Evolutionary conservation across 2,329 filamentous ascomycete genomes (phyloP).

Genomic region (Drechslera avenae): DNA sequence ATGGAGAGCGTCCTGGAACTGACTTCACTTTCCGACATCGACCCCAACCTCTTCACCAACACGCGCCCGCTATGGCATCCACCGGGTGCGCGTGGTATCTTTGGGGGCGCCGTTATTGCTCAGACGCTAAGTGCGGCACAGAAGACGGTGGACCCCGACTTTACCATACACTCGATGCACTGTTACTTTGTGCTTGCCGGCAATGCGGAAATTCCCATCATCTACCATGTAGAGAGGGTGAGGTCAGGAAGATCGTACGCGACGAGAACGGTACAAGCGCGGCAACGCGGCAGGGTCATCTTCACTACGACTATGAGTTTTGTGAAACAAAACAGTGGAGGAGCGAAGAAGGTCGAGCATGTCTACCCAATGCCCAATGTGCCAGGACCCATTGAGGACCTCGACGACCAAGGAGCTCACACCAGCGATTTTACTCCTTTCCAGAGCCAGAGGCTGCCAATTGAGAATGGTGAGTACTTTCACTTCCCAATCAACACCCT

Average conservation of each 20-base stretch:
- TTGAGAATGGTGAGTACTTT: conserved; percentile 56
- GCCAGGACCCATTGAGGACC: conserved; percentile 51
- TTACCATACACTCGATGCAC: conserved; percentile 93
- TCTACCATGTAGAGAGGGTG: conserved; percentile 94
- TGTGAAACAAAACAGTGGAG: conserved; percentile 67
- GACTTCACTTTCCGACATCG: conserved; percentile 76
- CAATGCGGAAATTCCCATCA: conserved; percentile 79
- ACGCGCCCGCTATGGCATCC: conserved; percentile 91
- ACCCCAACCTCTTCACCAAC: conserved; percentile 92
- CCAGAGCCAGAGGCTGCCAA: conserved; percentile 61
- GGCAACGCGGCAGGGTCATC: conserved; percentile 85
- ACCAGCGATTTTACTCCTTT: conserved; percentile 57
- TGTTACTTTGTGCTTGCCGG: conserved; percentile 98
- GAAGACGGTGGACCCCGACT: conserved; percentile 78
- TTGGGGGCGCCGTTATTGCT: conserved; percentile 89
- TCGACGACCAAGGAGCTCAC: conserved; percentile 40
- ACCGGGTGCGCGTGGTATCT: conserved; percentile 88
- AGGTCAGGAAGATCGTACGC: conserved; percentile 88
- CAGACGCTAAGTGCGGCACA: conserved; percentile 89
- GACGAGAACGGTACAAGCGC: conserved; percentile 93
- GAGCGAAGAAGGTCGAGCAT: conserved; percentile 67
- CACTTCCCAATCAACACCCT: neutral
- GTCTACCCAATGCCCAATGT: conserved; percentile 60
- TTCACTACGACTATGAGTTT: conserved; percentile 97
- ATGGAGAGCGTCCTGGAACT: conserved; percentile 92